phyloP scores from a whole-genome alignment of 2,329 filamentous ascomycete species.

The Diaporthe sp. region DNA sequence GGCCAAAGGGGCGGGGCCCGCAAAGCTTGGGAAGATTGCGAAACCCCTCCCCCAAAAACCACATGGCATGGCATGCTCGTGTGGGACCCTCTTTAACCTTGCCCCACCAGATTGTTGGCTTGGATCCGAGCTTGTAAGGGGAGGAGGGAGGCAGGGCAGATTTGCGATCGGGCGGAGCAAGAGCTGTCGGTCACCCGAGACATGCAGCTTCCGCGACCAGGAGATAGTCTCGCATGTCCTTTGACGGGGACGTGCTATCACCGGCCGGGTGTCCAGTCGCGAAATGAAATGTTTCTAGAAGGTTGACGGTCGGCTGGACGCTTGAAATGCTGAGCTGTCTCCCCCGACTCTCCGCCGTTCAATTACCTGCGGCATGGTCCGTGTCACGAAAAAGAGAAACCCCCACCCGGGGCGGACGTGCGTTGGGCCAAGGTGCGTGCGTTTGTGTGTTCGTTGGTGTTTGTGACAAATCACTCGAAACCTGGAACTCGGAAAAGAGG shows the following conservation, averaged over 20 bases:
- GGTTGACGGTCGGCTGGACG: neutral
- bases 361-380: neutral
- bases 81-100: conserved; percentile 9
- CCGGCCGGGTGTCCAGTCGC: too few relatives aligned
- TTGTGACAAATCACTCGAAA: conserved; percentile 11
- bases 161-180: neutral
- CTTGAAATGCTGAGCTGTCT: neutral
- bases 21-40: conserved; percentile 12
- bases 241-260: neutral
- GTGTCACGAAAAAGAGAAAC: neutral
- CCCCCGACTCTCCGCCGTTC: neutral
- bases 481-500: conserved; percentile 17
- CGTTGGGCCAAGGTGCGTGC: neutral
- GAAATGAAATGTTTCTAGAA: neutral
- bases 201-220: neutral
- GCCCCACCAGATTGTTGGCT: conserved; percentile 29
- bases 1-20: neutral
- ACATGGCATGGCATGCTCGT: conserved; percentile 33
- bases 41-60: conserved; percentile 6
- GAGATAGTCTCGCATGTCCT: neutral
- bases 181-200: neutral
- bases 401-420: conserved; percentile 1
- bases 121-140: conserved; percentile 16
- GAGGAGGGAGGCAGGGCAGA: neutral
- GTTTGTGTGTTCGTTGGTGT: neutral